A percentile compares a stretch with the other conserved stretches of the same genome.
These are phyloP conservation scores for Casuarina cunninghamiana DNA, from an alignment of 306 rosid species.

Conservation along the genomic window DNA sequence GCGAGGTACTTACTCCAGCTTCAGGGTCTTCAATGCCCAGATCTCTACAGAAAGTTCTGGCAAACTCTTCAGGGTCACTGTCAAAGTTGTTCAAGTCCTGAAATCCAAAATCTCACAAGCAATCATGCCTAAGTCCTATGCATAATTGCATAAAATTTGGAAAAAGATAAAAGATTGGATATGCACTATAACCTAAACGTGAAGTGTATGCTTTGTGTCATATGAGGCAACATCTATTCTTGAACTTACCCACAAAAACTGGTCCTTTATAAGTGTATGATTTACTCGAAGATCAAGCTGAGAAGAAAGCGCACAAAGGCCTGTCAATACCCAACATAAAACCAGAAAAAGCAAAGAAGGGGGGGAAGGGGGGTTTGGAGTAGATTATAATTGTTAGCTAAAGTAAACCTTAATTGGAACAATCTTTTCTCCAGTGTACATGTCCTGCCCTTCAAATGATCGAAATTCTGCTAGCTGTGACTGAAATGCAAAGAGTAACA, in stretches of 20 bases:
- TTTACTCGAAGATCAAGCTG: constrained; percentile 96
- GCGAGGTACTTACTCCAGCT: constrained; percentile 75
- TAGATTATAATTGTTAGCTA: background rate
- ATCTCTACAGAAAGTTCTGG: constrained; percentile 78
- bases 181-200: background rate
- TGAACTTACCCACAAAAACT: constrained; percentile 83
- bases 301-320: constrained; percentile 18
- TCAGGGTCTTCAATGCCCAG: constrained; percentile 88
- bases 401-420: constrained; percentile 76
- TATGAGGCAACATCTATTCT: background rate
- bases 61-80: constrained; percentile 96
- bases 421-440: constrained; percentile 85
- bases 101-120: constrained; percentile 28
- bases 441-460: constrained; percentile 84
- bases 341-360: background rate
- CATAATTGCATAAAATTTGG: background rate
- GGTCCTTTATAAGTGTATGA: constrained; percentile 85
- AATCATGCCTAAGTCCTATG: constrained; percentile 12
- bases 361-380: no score
- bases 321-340: background rate
- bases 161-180: constrained; percentile 10
- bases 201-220: background rate
- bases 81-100: constrained; percentile 94
- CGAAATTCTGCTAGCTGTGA: constrained; percentile 77
- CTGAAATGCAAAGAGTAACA: constrained; percentile 42